phyloP scores from a whole-genome alignment of 306 rosid genomes.

The Cyamopsis tetragonoloba region DNA sequence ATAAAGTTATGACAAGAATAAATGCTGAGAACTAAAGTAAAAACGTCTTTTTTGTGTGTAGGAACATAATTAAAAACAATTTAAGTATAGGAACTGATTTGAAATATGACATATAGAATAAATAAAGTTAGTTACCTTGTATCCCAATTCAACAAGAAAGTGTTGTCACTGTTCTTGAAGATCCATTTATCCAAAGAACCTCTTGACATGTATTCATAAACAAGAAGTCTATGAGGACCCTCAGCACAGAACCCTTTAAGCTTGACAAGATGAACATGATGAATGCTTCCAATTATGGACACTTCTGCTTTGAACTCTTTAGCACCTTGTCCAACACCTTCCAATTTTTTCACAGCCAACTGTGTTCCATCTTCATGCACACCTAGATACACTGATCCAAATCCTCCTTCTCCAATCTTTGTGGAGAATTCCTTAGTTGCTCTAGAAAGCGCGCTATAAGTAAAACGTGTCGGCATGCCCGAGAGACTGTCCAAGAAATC shows the following conservation, averaged over 20 bases:
- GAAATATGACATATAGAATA: too few species aligned
- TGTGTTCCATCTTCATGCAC: conserved; percentile 64
- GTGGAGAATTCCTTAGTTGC: conserved; percentile 70
- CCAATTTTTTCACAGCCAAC: conserved; percentile 91
- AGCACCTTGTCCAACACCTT: conserved; percentile 83
- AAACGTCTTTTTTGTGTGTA: too few species aligned
- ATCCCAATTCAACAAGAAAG: conserved; percentile 62
- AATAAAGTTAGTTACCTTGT: too few species aligned
- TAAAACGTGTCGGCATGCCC: conserved; percentile 64
- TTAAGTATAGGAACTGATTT: too few species aligned
- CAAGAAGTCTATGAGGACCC: conserved; percentile 66
- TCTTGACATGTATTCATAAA: conserved; percentile 68
- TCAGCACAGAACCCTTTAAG: conserved; percentile 63
- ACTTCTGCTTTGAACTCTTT: conserved; percentile 90
- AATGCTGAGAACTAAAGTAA: too few species aligned
- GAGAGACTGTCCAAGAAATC: conserved; percentile 67
- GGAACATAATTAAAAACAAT: too few species aligned
- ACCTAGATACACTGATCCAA: conserved; percentile 88
- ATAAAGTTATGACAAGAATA: too few species aligned
- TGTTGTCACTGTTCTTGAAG: conserved; percentile 51
- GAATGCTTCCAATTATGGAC: conserved; percentile 85
- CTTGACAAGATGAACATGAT: conserved; percentile 76
- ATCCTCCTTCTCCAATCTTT: conserved; percentile 91
- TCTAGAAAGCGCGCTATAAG: conserved; percentile 53
- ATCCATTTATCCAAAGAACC: conserved; percentile 81